A percentile compares a stretch with the other conserved stretches of the same genome.
Conservation (phyloP, 2,329 filamentous ascomycete genomes). For the Chalaropsis thielavioides region DNA sequence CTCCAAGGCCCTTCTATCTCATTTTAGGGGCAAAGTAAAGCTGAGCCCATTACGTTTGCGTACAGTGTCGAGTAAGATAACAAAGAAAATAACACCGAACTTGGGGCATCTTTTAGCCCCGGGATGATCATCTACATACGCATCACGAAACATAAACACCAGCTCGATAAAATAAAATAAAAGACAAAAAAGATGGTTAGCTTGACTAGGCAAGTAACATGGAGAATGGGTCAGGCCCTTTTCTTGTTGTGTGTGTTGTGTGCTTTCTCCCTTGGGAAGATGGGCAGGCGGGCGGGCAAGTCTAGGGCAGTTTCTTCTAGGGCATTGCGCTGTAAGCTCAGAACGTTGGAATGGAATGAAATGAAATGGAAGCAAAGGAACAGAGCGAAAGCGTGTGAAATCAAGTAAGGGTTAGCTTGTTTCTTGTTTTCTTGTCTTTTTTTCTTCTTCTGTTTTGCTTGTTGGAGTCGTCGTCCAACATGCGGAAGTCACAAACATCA, state of each 20-base stretch:
- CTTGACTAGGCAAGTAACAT: neutral
- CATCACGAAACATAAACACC: neutral
- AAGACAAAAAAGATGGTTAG: neutral
- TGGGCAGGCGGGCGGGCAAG: no score
- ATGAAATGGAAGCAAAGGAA: neutral
- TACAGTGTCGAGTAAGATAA: neutral
- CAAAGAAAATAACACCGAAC: neutral
- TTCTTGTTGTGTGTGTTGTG: no score
- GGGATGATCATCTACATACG: neutral
- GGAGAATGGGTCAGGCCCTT: no score
- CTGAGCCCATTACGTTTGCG: neutral
- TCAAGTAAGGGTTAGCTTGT: neutral
- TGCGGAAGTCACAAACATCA: neutral
- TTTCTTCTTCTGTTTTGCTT: neutral
- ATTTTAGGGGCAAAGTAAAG: no score
- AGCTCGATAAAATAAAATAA: neutral
- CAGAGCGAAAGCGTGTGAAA: no score
- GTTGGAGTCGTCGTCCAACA: no score
- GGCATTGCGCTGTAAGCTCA: neutral
- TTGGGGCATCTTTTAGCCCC: neutral
- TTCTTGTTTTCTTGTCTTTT: neutral
- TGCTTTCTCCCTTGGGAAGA: no score
- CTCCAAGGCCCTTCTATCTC: neutral
- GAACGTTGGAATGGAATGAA: neutral
- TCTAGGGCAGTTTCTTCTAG: neutral